Evolutionary conservation across 2,329 filamentous ascomycete species (phyloP), one percentile per base, ranked within the genome.

Genomic region (Penicillium sp.): DNA sequence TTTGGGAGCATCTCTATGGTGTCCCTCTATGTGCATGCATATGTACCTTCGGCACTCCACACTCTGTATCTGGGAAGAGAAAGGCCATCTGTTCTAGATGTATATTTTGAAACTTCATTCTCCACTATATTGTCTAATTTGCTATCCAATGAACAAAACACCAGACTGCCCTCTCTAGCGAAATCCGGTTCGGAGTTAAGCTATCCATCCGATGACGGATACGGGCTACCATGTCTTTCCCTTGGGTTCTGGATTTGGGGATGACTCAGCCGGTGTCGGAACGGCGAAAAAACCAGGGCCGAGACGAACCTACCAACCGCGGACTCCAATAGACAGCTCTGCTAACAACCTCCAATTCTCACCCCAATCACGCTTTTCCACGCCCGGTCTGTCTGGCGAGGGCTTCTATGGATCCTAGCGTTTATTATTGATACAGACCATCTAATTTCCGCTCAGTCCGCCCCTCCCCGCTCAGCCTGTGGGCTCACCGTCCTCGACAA

Each of bases 401-500:
- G 55, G 58, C 55, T 49, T 71, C 63, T 67, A 76, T 74, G 75
- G 72, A 67, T 70, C 70, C 67, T 62, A 62, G 45, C 44, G 63
- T 63, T 67, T 58, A 35, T 64, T 54, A 65, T 63, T 70, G 57
- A 70, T 60, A 48, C 62, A 65, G 68, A 31, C 53, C 29, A 21
- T 15, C 30, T 30, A 31, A 21, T 48, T 41, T 46, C 21, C 68
- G 69, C 67, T 68, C 64, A 47, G 67, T 65, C 66, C 56, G 56
- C 61, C 64, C 66, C 67, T 66, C 61, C 30, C 56, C 55, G 50
- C 51, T 21, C 50, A 49, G 62, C 73, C 72, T 73, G 65, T 64
- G 71, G 74, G 73, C 72, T 73, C 67, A 66, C 63, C 66, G 68
- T 71, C 71, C 71, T 76, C 75, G 78, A 82, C 75, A 78, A 91